Evolutionary conservation across 495 filamentous ascomycete genomes (phyloP), one percentile per base, ranked within the genome.

Genomic region (Pyronema omphalodes): DNA sequence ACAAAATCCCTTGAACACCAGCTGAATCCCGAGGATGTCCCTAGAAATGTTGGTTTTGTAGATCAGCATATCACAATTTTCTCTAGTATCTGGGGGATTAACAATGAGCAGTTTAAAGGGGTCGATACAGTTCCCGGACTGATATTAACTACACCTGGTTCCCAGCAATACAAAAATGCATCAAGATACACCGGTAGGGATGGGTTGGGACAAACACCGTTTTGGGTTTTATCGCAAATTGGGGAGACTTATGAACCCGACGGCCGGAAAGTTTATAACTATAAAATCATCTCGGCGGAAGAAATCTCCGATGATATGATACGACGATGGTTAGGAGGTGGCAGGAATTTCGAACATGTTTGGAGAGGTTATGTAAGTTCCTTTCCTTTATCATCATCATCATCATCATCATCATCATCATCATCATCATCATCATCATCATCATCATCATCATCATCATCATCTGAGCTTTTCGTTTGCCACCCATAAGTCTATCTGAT

Each of bases 31-130:
- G 23, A 29, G 23, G 70, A 63, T 40, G 68, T 60, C 45, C 86
- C 75, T 39, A 80, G 84, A 51, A 59, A 76, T 14, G 82, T 93
- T 17, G 81, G 84, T 0, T 96, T 91, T 61, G 82, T 88, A 0
- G 73, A 71, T 8, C 71, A 94, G 0, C 81, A 94, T 59, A 86
- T 94, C 54, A 95, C 89, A 0, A 74, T 94, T 9, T 86, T 96
- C 62, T 75, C 84, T 2, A 83, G 85, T 1, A 76, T 81, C 0
- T 75, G 75, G 59, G 71, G 68, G 4, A 76, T 88, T 34, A 80
- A 77, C 46, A 73, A 81, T 0, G 60, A 59, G 3, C 82, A 76
- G 59, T 95, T 95, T 69, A 73, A 76, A 44, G 70, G 91, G 12
- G 64, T 69, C 0, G 67, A 62, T 4, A 67, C 70, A 7, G 74